Evolutionary conservation across 768 basidiomycete species (phyloP), one percentile per base, ranked within the genome.

Genomic region (Lactarius trivialis): DNA sequence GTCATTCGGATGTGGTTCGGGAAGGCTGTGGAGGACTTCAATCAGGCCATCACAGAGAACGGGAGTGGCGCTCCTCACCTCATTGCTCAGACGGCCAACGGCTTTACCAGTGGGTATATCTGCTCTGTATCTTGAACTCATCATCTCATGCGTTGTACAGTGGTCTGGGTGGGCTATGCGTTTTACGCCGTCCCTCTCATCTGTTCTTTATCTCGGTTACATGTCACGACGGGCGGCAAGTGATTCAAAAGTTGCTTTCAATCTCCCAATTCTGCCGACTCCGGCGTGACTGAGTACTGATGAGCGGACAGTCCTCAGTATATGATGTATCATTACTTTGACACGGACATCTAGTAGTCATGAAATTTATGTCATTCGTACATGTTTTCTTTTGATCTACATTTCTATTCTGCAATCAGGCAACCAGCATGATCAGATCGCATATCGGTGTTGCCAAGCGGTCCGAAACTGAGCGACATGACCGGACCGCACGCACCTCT

Each of bases 1-100:
- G 78, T 91, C 61, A 74, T 88, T 57, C 83, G 87, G 63, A 88
- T 92, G 82, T 89, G 85, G 82, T 89, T 89, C 64, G 88, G 85
- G 21, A 89, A 91, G 72, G 84, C 88, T 2, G 83, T 85, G 0
- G 81, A 85, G 56, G 89, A 90, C 69, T 91, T 92, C 74, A 92
- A 92, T 70, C 69, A 75, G 49, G 82, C 77, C 56, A 84, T 91
- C 56, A 64, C 75, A 28, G 71, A 78, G 9, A 79, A 80, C 63
- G 85, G 84, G 24, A 62, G 70, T 3, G 73, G 79, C 59, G 85
- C 80, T 5, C 85, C 86, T 2, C 74, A 82, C 36, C 76, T 91
- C 49, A 74, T 83, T 49, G 89, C 90, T 32, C 71, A 75, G 12
- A 76, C 76, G n/a, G 81, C 85, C 64, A 90, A 88, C 67, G 88